phyloP scores from a whole-genome alignment of 2,329 filamentous ascomycete species.

The Orbilia ellipsospora region DNA sequence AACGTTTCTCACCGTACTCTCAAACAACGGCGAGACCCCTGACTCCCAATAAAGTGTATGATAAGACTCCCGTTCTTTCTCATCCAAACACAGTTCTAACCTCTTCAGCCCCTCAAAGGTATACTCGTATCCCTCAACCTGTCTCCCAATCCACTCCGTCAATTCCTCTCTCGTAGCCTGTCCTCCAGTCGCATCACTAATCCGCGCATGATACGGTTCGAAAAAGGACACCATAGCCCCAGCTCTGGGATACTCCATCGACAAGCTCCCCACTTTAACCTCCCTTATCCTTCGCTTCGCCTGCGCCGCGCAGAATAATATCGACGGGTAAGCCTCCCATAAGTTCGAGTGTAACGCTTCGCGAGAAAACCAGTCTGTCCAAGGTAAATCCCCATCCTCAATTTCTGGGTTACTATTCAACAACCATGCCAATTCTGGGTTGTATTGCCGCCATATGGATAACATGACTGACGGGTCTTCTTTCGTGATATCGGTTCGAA shows the following conservation, averaged over 20 bases:
- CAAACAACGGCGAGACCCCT: slow-evolving; percentile 36
- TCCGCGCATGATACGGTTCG: slow-evolving; percentile 39
- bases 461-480: slow-evolving; percentile 47
- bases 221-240: slow-evolving; percentile 46
- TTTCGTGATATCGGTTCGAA: slow-evolving; percentile 45
- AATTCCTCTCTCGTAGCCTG: slow-evolving; percentile 31
- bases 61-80: slow-evolving; percentile 46
- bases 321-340: slow-evolving; percentile 49
- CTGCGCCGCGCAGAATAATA: slow-evolving; percentile 43
- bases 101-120: slow-evolving; percentile 21
- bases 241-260: slow-evolving; percentile 35
- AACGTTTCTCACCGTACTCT: slow-evolving; percentile 28
- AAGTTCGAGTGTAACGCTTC: slow-evolving; percentile 41
- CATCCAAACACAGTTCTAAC: slow-evolving; percentile 42
- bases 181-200: slow-evolving; percentile 28
- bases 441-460: slow-evolving; percentile 43
- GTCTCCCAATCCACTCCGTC: slow-evolving; percentile 25
- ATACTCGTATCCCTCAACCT: slow-evolving; percentile 29
- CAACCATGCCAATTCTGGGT: slow-evolving; percentile 39
- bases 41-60: slow-evolving; percentile 25
- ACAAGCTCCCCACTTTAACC: slow-evolving; percentile 27
- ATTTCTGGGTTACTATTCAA: slow-evolving; percentile 46
- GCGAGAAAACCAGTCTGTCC: slow-evolving; percentile 48
- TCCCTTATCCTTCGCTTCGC: slow-evolving; percentile 40
- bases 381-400: slow-evolving; percentile 41